Conservation (phyloP, 768 basidiomycete species). For the Tricholoma matsutake region DNA sequence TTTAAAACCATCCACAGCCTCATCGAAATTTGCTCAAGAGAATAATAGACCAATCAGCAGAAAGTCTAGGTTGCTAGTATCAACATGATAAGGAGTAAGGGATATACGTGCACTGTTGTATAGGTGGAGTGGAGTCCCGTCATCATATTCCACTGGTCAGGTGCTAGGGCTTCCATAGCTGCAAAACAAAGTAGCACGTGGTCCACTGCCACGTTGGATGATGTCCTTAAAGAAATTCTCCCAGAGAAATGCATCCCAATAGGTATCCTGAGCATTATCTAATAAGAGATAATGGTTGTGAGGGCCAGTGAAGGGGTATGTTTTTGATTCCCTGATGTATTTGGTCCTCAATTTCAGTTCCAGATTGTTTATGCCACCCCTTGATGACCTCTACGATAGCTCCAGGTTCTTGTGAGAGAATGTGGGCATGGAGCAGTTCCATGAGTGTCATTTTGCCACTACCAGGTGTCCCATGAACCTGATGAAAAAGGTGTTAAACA, state of each 20-base stretch:
- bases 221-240: background rate
- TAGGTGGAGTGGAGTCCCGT: background rate
- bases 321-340: background rate
- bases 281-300: background rate
- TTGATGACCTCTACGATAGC: background rate
- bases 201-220: background rate
- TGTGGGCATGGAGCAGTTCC: background rate
- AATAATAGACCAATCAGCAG: background rate
- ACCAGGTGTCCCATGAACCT: background rate
- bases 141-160: background rate
- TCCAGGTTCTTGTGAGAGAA: background rate
- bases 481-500: background rate
- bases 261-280: background rate
- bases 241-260: background rate
- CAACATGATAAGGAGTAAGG: background rate
- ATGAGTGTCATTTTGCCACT: background rate
- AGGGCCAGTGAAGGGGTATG: background rate
- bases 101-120: background rate
- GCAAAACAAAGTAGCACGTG: background rate
- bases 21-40: background rate
- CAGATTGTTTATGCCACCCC: background rate
- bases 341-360: background rate
- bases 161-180: background rate
- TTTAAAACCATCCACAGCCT: background rate
- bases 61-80: background rate